Evolutionary conservation across 176 grass and related monocot genomes (phyloP), one percentile per base, ranked within the genome.

Genomic region (Aegilops sharonensis): DNA sequence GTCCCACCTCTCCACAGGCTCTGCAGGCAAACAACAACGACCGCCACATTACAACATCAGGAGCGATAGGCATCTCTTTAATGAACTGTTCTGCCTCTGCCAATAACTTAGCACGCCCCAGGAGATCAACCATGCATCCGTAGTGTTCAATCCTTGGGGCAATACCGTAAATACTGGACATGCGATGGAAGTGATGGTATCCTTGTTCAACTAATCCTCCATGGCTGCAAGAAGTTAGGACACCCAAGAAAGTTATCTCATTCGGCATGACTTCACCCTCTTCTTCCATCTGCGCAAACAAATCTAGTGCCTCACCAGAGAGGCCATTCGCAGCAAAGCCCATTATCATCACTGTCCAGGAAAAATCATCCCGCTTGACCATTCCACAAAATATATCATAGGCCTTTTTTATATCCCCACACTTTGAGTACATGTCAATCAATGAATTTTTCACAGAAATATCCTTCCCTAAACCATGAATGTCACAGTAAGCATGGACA

Each of bases 381-480:
- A 95, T 69, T 50, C 86, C 89, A 80, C 56, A n/a, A 79, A 98
- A 98, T 75, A 98, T 83, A 68, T 91, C 32, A 54, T 90, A 83
- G n/a, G 89, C 95, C 84, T 85, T 94, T 77, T 93, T 88, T 18
- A 92, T 70, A 86, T 98, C 93, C 48, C 95, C 95, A 81, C 93
- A 93, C 69, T 95, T 95, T 2, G 93, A 98, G 78, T 98, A 98
- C 95, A 98, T 95, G 80, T 98, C 93, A 86, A 94, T 95, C 54
- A 95, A 82, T 18, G 93, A 90, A 88, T 93, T 98, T 81, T 92
- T 95, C 78, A 92, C 93, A 18, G 89, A 50, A 66, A 92, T 81
- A 13, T 85, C 75, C 30, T 92, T 89, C 40, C 87, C 85, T 90
- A 95, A 84, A 84, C 86, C 83, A 90, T 92, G 76, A 61, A 85